Conservation (phyloP, 768 basidiomycete genomes). For the Tulasnella sp. region DNA sequence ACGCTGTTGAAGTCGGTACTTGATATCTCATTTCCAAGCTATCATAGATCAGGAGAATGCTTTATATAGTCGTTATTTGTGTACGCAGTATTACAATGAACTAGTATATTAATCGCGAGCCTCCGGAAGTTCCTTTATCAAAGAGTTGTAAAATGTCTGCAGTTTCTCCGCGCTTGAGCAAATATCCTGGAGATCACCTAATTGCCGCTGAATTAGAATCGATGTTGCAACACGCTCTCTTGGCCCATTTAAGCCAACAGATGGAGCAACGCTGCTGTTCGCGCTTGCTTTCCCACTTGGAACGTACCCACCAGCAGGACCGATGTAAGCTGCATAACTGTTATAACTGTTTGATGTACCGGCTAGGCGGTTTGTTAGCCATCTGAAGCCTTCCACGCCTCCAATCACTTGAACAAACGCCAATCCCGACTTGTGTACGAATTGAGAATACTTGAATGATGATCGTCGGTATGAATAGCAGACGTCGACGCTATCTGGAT, state of each 20-base stretch:
- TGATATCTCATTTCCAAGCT: too few relatives aligned
- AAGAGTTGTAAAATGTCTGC: constrained; percentile 58
- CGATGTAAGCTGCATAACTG: neutral
- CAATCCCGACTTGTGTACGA: constrained; percentile 78
- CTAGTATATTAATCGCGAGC: too few relatives aligned
- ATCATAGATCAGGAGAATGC: too few relatives aligned
- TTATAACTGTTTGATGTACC: constrained; percentile 29
- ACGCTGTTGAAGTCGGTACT: too few relatives aligned
- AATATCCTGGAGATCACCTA: constrained; percentile 41
- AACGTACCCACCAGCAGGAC: neutral
- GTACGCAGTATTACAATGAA: too few relatives aligned
- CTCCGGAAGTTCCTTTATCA: constrained; percentile 38
- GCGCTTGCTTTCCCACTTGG: constrained; percentile 40
- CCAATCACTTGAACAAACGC: constrained; percentile 84
- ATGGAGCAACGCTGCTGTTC: constrained; percentile 18
- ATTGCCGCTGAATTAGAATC: constrained; percentile 10
- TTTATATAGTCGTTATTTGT: too few relatives aligned
- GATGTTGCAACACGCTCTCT: constrained; percentile 40
- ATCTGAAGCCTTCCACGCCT: constrained; percentile 66
- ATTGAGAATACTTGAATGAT: constrained; percentile 73
- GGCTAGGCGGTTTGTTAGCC: constrained; percentile 80
- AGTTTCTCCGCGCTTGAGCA: constrained; percentile 47
- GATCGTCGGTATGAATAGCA: constrained; percentile 79
- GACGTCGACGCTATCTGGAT: constrained; percentile 71
- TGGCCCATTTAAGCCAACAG: constrained; percentile 30